Conservation (phyloP, 441 rosid genomes). For the Metrosideros polymorpha region DNA sequence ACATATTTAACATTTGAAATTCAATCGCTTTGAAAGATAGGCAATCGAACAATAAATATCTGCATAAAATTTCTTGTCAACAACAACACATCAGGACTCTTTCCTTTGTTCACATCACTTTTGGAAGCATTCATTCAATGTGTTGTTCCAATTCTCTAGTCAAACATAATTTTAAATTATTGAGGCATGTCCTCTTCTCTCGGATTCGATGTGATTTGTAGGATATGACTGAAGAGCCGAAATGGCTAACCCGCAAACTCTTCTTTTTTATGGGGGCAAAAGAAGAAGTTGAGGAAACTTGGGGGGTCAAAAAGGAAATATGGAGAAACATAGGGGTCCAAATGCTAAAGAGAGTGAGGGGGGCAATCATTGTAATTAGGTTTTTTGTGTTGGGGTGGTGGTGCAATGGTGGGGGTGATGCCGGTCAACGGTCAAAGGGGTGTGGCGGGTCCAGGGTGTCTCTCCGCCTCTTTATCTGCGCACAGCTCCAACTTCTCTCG, state of each 20-base stretch:
- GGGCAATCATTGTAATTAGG: slow-evolving; percentile 3
- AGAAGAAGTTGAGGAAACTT: neutral
- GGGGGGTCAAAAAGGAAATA: neutral
- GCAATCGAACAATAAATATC: neutral
- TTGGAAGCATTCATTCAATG: neutral
- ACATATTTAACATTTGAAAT: neutral
- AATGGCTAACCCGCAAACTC: neutral
- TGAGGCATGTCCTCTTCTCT: neutral
- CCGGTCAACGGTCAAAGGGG: slow-evolving; percentile 51
- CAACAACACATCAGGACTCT: neutral
- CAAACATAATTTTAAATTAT: neutral
- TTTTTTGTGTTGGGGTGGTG: neutral
- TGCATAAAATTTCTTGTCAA: neutral
- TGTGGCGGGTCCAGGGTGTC: slow-evolving; percentile 52
- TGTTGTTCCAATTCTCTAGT: neutral
- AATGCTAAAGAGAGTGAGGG: neutral
- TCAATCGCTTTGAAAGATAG: neutral
- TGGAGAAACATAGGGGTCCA: neutral
- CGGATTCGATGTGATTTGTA: neutral
- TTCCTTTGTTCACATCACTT: neutral
- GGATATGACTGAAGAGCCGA: neutral
- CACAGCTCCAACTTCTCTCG: neutral
- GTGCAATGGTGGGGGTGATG: neutral
- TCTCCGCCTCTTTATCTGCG: slow-evolving; percentile 19
- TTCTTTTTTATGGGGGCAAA: neutral